Evolutionary conservation across 148 eudicot species (phyloP).

Genomic region (Rhododendron molle): DNA sequence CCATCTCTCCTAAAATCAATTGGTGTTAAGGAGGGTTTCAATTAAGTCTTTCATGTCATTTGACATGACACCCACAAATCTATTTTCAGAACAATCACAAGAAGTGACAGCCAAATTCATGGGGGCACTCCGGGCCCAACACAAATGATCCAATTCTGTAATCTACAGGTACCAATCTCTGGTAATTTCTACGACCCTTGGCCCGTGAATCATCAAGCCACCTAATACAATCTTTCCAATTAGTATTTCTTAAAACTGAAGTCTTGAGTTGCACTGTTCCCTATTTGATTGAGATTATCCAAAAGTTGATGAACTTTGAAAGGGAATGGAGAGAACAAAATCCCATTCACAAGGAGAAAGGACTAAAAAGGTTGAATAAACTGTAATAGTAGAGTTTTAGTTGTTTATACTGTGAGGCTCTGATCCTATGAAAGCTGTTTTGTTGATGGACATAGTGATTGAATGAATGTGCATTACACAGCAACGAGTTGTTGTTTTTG

Average conservation of each 20-base stretch:
- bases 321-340: not conserved
- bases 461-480: not conserved
- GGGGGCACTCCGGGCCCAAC: too few species aligned
- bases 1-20: too few species aligned
- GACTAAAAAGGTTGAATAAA: not conserved
- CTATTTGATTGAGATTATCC: not conserved
- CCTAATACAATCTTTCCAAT: not conserved
- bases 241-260: not conserved
- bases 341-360: not conserved
- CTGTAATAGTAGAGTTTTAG: not conserved
- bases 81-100: too few species aligned
- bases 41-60: too few species aligned
- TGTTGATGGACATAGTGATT: not conserved
- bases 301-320: not conserved
- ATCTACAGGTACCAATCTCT: not conserved
- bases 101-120: too few species aligned
- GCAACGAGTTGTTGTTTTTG: constrained; percentile 20
- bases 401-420: too few species aligned
- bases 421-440: not conserved
- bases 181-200: not conserved
- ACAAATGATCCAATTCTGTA: not conserved
- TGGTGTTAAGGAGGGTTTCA: too few species aligned
- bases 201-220: not conserved
- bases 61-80: too few species aligned
- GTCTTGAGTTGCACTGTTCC: not conserved